Evolutionary conservation across 345 rosid genomes (phyloP).

Genomic region (Pugionium dolabratum): DNA sequence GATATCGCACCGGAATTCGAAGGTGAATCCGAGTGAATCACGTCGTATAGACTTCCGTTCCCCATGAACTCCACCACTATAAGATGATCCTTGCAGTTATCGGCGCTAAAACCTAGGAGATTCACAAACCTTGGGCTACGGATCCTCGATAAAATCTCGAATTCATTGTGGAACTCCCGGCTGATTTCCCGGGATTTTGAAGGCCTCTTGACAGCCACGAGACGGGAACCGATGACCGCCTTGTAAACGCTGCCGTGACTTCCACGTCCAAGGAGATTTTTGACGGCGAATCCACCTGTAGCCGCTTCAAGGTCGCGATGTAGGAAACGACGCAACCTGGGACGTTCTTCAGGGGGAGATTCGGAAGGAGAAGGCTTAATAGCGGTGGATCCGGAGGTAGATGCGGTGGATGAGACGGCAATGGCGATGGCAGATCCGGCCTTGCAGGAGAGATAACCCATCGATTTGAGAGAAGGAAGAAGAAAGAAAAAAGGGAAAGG

Average conservation of each 20-base stretch:
- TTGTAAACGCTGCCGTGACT: conserved; percentile 98
- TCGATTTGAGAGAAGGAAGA: conserved; percentile 25
- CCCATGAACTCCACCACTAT: conserved; percentile 91
- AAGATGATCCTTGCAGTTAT: conserved; percentile 67
- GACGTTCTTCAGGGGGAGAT: conserved; percentile 49
- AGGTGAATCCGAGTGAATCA: conserved; percentile 64
- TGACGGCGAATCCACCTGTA: conserved; percentile 82
- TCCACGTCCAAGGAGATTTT: conserved; percentile 82
- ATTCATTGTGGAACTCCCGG: conserved; percentile 84
- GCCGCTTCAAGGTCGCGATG: conserved; percentile 94
- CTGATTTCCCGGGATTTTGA: conserved; percentile 64
- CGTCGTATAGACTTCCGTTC: conserved; percentile 89
- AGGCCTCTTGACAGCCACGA: conserved; percentile 83
- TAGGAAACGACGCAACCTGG: conserved; percentile 74
- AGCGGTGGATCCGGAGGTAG: conserved; percentile 42
- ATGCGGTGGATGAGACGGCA: conserved; percentile 34
- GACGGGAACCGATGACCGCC: conserved; percentile 82
- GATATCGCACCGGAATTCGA: conserved; percentile 31
- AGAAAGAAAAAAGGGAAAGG: conserved; percentile 29
- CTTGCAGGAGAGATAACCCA: conserved; percentile 91
- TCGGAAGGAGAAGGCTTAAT: conserved; percentile 44
- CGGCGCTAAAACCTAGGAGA: conserved; percentile 70
- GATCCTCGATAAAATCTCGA: conserved; percentile 88
- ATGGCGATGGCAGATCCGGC: conserved; percentile 61
- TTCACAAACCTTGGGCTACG: conserved; percentile 91